Base-by-base conservation (phyloP, 495 filamentous ascomycete genomes). In the Amorphotheca resinae region DNA sequence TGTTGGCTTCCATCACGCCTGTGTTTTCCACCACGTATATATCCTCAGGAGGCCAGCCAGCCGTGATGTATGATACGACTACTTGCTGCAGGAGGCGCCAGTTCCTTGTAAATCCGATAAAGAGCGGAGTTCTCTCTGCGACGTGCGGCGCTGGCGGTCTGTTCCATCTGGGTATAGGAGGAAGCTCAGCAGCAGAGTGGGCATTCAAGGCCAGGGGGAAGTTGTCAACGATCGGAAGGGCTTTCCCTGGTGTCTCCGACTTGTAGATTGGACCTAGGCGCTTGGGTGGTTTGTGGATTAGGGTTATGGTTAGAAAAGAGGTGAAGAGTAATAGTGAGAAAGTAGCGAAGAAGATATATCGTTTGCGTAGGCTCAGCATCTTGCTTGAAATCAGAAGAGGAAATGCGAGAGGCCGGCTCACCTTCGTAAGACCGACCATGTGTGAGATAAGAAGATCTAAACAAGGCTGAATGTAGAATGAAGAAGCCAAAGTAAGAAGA, bases 1-100 rank as follows among this genome's bases (percentile, higher is more conserved):
- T 50, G 46, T 80, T 80, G 11, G 64, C 63, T 30, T 72, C 60
- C 54, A 78, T 74, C 25, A 68, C 66, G 2, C 77, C 77, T 2
- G 73, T 79, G 56, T 81, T 81, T 42, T 80, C 77, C 37, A 80
- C 60, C 1, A 79, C 65, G 43, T 70, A 73, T 46, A 81, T 79
- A 47, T 77, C 68, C 23, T 62, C 56, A 0, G 73, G 53, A 2
- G 77, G 77, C 76, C 76, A 79, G 16, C 76, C 77, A 0, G 74
- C 70, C 1, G 73, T 67, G 38, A 79, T 67, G 54, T 79, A 79
- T 9, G 62, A 66, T 11, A 76, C 67, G 0, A 79, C 73, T 1
- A 66, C 56, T 51, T 79, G 76, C 22, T 74, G 70, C 9, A 80
- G 58, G 38, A 80, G 62, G 15, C 70, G 65, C 69, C 69, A 76